These are phyloP conservation scores for Chlorella sp. DNA, from an alignment of 139 green algal genomes.

Conservation along the genomic window DNA sequence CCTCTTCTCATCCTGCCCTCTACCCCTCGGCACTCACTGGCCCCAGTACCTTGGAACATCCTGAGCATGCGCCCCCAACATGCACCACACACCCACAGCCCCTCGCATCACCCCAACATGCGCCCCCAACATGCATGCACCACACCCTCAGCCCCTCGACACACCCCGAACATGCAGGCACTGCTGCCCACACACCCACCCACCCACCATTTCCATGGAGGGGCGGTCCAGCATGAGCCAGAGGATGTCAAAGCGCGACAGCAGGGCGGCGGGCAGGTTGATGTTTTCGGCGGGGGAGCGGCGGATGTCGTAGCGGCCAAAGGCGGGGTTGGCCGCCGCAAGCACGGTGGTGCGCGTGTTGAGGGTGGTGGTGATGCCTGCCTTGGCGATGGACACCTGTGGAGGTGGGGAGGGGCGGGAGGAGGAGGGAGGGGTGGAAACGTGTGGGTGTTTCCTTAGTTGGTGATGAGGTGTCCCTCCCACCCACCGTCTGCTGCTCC, in stretches of 20 bases:
- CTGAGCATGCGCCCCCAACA: too few relatives aligned
- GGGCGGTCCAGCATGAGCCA: slow-evolving; percentile 97
- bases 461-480: too few relatives aligned
- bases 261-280: slow-evolving; percentile 91
- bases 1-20: too few relatives aligned
- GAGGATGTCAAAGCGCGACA: slow-evolving; percentile 97
- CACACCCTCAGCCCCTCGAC: too few relatives aligned
- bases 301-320: slow-evolving; percentile 92
- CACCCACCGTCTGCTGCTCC: slow-evolving; percentile 97
- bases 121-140: too few relatives aligned
- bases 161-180: too few relatives aligned
- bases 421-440: neutral
- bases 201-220: slow-evolving; percentile 59
- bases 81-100: too few relatives aligned
- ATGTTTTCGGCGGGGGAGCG: slow-evolving; percentile 97
- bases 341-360: slow-evolving; percentile 98
- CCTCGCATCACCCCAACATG: too few relatives aligned
- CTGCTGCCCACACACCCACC: too few relatives aligned
- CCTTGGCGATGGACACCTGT: slow-evolving; percentile 94
- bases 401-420: neutral
- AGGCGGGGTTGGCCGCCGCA: slow-evolving; percentile 97
- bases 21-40: too few relatives aligned
- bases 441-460: neutral
- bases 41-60: too few relatives aligned
- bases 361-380: slow-evolving; percentile 98